Percentiles rank a stretch among this genome's conserved stretches.
phyloP scores from a whole-genome alignment of 2,329 filamentous ascomycete species.

The Paracamarosporium sp. region DNA sequence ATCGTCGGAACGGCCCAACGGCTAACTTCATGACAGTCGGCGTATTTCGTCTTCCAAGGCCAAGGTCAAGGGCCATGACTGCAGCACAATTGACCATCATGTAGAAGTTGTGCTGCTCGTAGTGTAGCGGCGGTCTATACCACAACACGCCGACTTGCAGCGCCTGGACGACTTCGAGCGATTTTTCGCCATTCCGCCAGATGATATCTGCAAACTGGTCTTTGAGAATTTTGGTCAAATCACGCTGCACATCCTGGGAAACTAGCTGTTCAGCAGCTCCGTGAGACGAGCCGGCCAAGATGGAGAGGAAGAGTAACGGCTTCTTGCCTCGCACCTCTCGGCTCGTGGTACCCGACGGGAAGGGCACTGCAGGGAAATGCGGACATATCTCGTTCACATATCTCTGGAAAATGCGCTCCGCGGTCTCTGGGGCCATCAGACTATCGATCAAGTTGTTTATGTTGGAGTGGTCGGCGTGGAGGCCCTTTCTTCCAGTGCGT shows the following conservation, averaged over 20 bases:
- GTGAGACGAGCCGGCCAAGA: slow-evolving; percentile 61
- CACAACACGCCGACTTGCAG: slow-evolving; percentile 78
- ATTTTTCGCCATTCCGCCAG: slow-evolving; percentile 79
- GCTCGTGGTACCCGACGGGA: slow-evolving; percentile 61
- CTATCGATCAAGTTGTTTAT: slow-evolving; percentile 49
- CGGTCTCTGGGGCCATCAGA: slow-evolving; percentile 59
- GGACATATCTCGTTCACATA: slow-evolving; percentile 62
- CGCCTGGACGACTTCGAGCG: slow-evolving; percentile 81
- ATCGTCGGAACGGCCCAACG: slow-evolving; percentile 39
- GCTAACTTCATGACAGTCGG: slow-evolving; percentile 48
- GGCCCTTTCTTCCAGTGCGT: slow-evolving; percentile 33
- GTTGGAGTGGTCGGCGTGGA: slow-evolving; percentile 44
- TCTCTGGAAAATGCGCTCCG: slow-evolving; percentile 63
- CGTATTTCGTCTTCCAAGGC: slow-evolving; percentile 68
- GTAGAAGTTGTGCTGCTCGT: slow-evolving; percentile 89
- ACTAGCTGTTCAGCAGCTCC: slow-evolving; percentile 53
- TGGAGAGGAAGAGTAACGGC: slow-evolving; percentile 65
- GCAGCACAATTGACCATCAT: slow-evolving; percentile 82
- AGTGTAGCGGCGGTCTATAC: slow-evolving; percentile 84
- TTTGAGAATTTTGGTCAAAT: slow-evolving; percentile 73
- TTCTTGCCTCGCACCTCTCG: slow-evolving; percentile 63
- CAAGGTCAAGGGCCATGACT: slow-evolving; percentile 83
- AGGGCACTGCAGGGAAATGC: slow-evolving; percentile 65
- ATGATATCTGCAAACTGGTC: slow-evolving; percentile 76
- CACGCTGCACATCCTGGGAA: slow-evolving; percentile 63